Conservation (phyloP, 1,139 yeast genomes). For the Geotrichum restrictum region DNA sequence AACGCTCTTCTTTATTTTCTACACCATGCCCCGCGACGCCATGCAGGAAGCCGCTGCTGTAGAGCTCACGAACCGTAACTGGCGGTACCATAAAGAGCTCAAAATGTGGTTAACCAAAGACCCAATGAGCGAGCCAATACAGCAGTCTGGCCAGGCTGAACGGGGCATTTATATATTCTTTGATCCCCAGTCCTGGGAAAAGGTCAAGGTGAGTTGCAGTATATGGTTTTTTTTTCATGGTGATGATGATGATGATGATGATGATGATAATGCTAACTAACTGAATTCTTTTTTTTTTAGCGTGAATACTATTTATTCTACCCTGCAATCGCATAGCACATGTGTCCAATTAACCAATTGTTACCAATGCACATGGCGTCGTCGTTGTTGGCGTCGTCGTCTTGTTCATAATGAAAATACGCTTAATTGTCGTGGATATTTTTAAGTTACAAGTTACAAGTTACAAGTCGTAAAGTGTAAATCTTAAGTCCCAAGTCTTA, state of each 20-base stretch:
- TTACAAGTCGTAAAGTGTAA: too few relatives aligned
- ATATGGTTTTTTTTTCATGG: too few relatives aligned
- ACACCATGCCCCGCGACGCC: slow-evolving; percentile 88
- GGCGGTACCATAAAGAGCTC: slow-evolving; percentile 95
- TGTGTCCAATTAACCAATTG: neutral
- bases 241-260: too few relatives aligned
- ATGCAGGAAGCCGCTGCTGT: slow-evolving; percentile 92
- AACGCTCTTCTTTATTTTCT: slow-evolving; percentile 87
- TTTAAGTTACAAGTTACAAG: too few relatives aligned
- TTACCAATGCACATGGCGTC: too few relatives aligned
- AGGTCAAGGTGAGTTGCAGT: slow-evolving; percentile 59
- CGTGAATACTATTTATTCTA: slow-evolving; percentile 43
- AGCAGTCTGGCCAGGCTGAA: slow-evolving; percentile 81
- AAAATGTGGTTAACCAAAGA: slow-evolving; percentile 97
- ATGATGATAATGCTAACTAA: neutral
- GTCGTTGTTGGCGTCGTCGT: too few relatives aligned
- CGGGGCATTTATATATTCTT: slow-evolving; percentile 94
- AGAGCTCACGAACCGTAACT: slow-evolving; percentile 79
- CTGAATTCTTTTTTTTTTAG: slow-evolving; percentile 25
- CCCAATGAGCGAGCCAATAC: slow-evolving; percentile 82
- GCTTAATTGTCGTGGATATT: too few relatives aligned
- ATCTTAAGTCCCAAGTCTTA: too few relatives aligned
- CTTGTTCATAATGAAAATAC: too few relatives aligned
- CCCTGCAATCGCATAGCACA: slow-evolving; percentile 41
- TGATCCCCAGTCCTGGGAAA: slow-evolving; percentile 95